Percentiles rank a stretch among this genome's conserved stretches.
Evolutionary conservation across 208 protist genomes (phyloP).

Genomic region (Leishmania gerbilli): DNA sequence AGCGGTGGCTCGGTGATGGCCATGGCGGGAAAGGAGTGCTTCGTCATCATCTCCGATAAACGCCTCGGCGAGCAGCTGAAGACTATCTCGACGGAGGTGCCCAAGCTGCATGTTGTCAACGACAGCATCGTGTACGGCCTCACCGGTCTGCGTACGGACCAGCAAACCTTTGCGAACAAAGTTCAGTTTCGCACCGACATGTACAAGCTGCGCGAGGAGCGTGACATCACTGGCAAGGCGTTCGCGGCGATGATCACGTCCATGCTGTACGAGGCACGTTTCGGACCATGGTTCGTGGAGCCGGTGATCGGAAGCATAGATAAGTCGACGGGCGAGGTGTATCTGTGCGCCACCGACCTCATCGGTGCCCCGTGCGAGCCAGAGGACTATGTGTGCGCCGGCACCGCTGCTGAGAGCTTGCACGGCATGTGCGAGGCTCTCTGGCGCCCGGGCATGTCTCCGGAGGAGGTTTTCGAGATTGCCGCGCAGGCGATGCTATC

Average conservation of each 20-base stretch:
- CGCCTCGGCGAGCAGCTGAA: constrained; percentile 96
- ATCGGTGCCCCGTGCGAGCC: constrained; percentile 95
- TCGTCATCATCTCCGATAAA: constrained; percentile 97
- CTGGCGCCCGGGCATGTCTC: constrained; percentile 92
- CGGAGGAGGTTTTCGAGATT: constrained; percentile 98
- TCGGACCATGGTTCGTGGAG: constrained; percentile 98
- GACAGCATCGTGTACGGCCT: constrained; percentile 95
- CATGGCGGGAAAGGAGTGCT: constrained; percentile 98
- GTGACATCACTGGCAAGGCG: constrained; percentile 88
- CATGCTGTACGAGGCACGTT: constrained; percentile 95
- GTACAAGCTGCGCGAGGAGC: constrained; percentile 92
- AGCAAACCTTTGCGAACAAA: constrained; percentile 95
- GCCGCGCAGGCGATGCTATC: constrained; percentile 95
- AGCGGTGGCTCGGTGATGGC: constrained; percentile 97
- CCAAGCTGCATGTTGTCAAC: constrained; percentile 96
- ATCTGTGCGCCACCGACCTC: constrained; percentile 95
- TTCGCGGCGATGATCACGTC: constrained; percentile 79
- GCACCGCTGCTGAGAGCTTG: constrained; percentile 96
- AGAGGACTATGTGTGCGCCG: constrained; percentile 97
- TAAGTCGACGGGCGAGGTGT: constrained; percentile 93
- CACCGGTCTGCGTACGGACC: constrained; percentile 96
- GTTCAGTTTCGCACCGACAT: constrained; percentile 89
- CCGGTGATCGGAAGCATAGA: constrained; percentile 98
- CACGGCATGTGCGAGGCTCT: constrained; percentile 98
- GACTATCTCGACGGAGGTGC: constrained; percentile 96